Evolutionary conservation across 805 yeast genomes (phyloP).

Genomic region (Saccharomycopsis oosterbeekiorum): DNA sequence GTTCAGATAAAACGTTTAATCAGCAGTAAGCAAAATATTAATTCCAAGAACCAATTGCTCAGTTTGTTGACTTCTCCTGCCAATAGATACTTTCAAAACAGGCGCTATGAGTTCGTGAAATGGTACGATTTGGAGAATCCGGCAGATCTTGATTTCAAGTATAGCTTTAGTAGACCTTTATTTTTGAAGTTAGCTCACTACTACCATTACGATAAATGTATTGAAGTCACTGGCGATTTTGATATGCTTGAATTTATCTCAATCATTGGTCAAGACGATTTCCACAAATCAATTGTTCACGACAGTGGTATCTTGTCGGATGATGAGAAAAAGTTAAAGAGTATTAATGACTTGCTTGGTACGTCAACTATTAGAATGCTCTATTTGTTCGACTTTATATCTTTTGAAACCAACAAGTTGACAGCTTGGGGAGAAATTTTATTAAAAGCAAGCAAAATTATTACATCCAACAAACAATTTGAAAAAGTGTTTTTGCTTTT

Average conservation of each 20-base stretch:
- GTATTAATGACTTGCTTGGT: conserved; percentile 1
- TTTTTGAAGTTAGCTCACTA: conserved; percentile 26
- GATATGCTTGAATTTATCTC: conserved; percentile 22
- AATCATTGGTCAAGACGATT: conserved; percentile 48
- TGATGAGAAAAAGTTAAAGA: conserved; percentile 1
- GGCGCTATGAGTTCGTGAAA: conserved; percentile 42
- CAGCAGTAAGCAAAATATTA: conserved; percentile 33
- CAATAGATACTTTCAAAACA: conserved; percentile 78
- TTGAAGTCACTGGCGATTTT: conserved; percentile 23
- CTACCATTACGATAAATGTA: conserved; percentile 3
- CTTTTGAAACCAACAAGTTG: not conserved
- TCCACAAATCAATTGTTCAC: conserved; percentile 27
- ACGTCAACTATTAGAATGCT: conserved; percentile 4
- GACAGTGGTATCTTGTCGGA: not conserved
- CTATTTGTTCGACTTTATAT: conserved; percentile 1
- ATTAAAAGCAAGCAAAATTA: conserved; percentile 23
- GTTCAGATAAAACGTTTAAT: conserved; percentile 50
- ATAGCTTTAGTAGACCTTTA: conserved; percentile 37
- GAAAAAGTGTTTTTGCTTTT: conserved; percentile 40
- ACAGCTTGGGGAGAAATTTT: conserved; percentile 43
- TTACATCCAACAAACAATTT: conserved; percentile 24
- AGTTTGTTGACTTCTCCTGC: conserved; percentile 61
- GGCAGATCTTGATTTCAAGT: conserved; percentile 45
- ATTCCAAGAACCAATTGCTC: conserved; percentile 47
- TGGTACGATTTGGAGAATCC: conserved; percentile 43